A percentile compares a stretch with the other conserved stretches of the same genome.
Conservation (phyloP, 805 yeast genomes). For the Lipomyces oligophaga region DNA sequence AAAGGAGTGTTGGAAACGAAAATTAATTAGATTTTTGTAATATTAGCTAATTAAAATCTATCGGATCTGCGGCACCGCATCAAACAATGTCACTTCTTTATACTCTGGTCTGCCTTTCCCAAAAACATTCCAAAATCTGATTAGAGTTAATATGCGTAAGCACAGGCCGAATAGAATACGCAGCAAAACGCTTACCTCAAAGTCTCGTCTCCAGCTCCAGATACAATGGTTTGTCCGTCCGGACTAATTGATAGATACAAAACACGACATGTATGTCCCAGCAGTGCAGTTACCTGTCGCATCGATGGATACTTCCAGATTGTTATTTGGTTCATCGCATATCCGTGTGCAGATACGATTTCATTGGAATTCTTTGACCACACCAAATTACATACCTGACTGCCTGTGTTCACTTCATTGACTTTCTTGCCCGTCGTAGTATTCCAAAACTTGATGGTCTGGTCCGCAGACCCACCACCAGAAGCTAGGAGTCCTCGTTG, state of each 20-base stretch:
- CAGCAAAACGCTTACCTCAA: constrained; percentile 45
- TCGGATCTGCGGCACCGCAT: constrained; percentile 23
- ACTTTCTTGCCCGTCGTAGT: constrained; percentile 70
- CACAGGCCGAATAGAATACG: not conserved
- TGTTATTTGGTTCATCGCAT: constrained; percentile 80
- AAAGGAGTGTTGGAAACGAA: constrained; percentile 59
- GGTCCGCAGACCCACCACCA: constrained; percentile 97
- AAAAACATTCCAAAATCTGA: constrained; percentile 82
- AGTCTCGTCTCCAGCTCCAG: constrained; percentile 99
- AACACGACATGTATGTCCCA: constrained; percentile 93
- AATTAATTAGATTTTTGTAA: not conserved
- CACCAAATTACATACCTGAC: constrained; percentile 89
- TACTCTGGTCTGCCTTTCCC: constrained; percentile 37
- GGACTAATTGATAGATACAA: constrained; percentile 86
- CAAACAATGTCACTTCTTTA: constrained; percentile 21
- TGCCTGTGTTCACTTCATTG: constrained; percentile 86
- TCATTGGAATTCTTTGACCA: constrained; percentile 95
- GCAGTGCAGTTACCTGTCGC: constrained; percentile 88
- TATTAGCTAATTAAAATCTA: not conserved
- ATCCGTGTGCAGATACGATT: constrained; percentile 92
- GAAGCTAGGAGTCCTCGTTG: constrained; percentile 89
- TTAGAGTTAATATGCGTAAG: not conserved
- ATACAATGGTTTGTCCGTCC: constrained; percentile 93
- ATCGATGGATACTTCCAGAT: constrained; percentile 92
- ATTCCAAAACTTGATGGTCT: constrained; percentile 88